Evolutionary conservation across 2,329 filamentous ascomycete genomes (phyloP).

Genomic region (Incumbomyces lentus): DNA sequence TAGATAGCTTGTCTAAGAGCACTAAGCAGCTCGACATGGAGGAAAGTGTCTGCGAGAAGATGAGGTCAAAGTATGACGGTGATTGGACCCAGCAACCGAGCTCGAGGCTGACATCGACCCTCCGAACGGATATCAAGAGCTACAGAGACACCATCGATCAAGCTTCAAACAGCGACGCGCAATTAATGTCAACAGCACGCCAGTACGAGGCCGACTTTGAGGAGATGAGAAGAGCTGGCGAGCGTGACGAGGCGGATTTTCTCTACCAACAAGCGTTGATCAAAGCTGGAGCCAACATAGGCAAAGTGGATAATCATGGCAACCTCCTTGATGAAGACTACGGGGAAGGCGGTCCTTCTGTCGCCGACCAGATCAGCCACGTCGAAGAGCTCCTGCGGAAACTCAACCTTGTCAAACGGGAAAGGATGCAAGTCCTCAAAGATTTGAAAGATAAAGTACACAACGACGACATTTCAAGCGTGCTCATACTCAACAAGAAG

Average conservation of each 20-base stretch:
- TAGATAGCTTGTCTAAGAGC: constrained; percentile 63
- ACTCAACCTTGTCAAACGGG: constrained; percentile 81
- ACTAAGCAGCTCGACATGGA: constrained; percentile 90
- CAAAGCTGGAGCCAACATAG: constrained; percentile 59
- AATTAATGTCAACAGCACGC: constrained; percentile 70
- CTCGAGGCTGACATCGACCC: constrained; percentile 73
- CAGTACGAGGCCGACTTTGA: constrained; percentile 85
- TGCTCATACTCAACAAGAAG: constrained; percentile 96
- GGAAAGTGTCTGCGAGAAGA: constrained; percentile 96
- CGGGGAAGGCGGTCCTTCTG: constrained; percentile 65
- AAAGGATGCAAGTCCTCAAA: constrained; percentile 83
- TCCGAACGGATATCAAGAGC: constrained; percentile 75
- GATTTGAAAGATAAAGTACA: constrained; percentile 93
- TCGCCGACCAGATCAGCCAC: constrained; percentile 76
- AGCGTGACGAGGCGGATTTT: constrained; percentile 75
- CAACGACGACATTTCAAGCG: constrained; percentile 93
- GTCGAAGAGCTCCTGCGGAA: constrained; percentile 89
- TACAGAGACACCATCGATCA: constrained; percentile 86
- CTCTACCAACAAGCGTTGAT: constrained; percentile 80
- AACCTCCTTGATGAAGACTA: constrained; percentile 90
- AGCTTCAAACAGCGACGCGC: constrained; percentile 73
- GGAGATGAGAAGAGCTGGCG: constrained; percentile 84
- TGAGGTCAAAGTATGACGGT: constrained; percentile 90
- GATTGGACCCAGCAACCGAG: constrained; percentile 98
- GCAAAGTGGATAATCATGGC: constrained; percentile 51